Conservation (phyloP, 1,284 basidiomycete genomes). For the Polyporus tsugae region DNA sequence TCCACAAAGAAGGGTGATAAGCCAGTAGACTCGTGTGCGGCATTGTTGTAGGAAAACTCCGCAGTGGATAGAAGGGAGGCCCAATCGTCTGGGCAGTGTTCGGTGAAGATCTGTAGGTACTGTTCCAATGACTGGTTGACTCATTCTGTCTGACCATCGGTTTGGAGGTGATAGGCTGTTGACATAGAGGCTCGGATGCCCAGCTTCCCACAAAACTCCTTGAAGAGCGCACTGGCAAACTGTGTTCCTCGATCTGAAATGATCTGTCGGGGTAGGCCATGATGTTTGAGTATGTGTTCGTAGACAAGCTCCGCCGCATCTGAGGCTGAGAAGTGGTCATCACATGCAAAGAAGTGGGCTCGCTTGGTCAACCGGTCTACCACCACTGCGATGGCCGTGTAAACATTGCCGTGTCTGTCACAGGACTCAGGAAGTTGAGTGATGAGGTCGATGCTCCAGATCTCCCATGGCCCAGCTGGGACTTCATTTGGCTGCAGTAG, state of each 20-base stretch:
- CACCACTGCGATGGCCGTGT: neutral
- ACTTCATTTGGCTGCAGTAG: too few species aligned
- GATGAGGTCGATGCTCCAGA: neutral
- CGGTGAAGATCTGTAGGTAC: conserved; percentile 31
- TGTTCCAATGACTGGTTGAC: conserved; percentile 42
- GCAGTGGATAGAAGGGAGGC: conserved; percentile 6
- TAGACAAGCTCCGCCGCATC: neutral
- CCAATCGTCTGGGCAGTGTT: conserved; percentile 17
- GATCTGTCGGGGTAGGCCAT: conserved; percentile 42
- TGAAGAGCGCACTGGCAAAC: conserved; percentile 38
- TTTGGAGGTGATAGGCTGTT: conserved; percentile 42
- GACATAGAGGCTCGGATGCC: conserved; percentile 22
- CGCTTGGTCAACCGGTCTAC: neutral
- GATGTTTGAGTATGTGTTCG: conserved; percentile 15
- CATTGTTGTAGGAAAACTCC: conserved; percentile 9
- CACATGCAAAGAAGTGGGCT: neutral
- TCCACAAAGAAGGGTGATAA: conserved; percentile 2
- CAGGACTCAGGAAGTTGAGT: neutral
- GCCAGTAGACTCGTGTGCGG: neutral
- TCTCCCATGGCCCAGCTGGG: too few species aligned
- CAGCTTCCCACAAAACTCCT: conserved; percentile 19
- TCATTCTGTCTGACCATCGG: conserved; percentile 43
- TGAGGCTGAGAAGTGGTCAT: neutral
- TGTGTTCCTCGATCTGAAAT: conserved; percentile 46
- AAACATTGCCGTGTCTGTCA: neutral